Evolutionary conservation across 192 early-diverging fungal genomes (phyloP).

Genomic region (Mortierella antarctica): DNA sequence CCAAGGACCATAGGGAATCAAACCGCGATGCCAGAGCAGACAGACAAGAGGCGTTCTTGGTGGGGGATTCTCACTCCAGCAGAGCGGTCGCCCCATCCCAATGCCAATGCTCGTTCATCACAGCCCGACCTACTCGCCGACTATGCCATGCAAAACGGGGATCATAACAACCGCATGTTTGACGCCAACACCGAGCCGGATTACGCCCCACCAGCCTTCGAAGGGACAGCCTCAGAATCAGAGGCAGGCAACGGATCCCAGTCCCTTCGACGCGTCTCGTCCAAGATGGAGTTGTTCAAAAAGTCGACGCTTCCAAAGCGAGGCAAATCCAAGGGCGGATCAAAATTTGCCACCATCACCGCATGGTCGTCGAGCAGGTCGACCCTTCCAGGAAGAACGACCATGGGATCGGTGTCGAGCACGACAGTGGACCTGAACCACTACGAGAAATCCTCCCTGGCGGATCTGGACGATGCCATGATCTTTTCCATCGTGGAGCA

Average conservation of each 20-base stretch:
- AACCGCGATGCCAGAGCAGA: slow-evolving; percentile 39
- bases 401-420: slow-evolving; percentile 34
- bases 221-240: slow-evolving; percentile 2
- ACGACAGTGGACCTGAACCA: slow-evolving; percentile 33
- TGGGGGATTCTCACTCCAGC: slow-evolving; percentile 38
- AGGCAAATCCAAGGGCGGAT: slow-evolving; percentile 24
- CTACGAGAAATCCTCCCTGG: slow-evolving; percentile 12
- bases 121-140: slow-evolving; percentile 19
- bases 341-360: slow-evolving; percentile 49
- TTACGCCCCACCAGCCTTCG: neutral
- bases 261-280: slow-evolving; percentile 24
- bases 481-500: slow-evolving; percentile 37
- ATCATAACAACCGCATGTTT: slow-evolving; percentile 12
- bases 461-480: slow-evolving; percentile 16
- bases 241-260: slow-evolving; percentile 6
- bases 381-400: slow-evolving; percentile 8
- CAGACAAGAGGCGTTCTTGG: slow-evolving; percentile 48
- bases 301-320: slow-evolving; percentile 27
- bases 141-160: slow-evolving; percentile 14
- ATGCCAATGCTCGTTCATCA: slow-evolving; percentile 4
- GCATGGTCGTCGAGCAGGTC: slow-evolving; percentile 32
- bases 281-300: slow-evolving; percentile 50
- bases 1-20: too few species aligned
- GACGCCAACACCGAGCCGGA: slow-evolving; percentile 10
- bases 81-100: neutral